Conservation (phyloP, 169 alveolate genomes). For the Haemoproteus tartakovskyi region DNA sequence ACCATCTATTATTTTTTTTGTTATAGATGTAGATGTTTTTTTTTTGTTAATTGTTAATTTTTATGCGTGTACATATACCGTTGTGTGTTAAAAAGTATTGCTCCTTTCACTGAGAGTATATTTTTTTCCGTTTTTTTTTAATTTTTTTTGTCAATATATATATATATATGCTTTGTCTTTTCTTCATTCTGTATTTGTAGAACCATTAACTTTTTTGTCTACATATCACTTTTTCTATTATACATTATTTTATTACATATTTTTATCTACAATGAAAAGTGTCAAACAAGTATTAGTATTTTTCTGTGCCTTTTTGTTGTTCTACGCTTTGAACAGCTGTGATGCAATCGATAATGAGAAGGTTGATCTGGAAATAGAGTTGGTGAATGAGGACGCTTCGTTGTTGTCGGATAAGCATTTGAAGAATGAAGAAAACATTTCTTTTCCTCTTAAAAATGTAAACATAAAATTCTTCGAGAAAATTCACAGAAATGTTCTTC, state of each 20-base stretch:
- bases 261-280: slow-evolving; percentile 8
- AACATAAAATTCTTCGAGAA: slow-evolving; percentile 43
- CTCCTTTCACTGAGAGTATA: too few species aligned
- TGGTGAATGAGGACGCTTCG: slow-evolving; percentile 37
- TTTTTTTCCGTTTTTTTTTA: too few species aligned
- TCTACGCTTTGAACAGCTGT: slow-evolving; percentile 1
- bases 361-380: slow-evolving; percentile 46
- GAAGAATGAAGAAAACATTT: slow-evolving; percentile 36
- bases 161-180: too few species aligned
- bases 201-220: too few species aligned
- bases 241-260: slow-evolving; percentile 4
- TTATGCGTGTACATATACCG: too few species aligned
- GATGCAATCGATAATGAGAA: slow-evolving; percentile 17
- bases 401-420: slow-evolving; percentile 40
- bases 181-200: too few species aligned
- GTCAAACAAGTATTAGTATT: slow-evolving; percentile 9
- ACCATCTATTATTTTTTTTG: too few species aligned
- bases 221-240: too few species aligned
- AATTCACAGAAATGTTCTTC: slow-evolving; percentile 45
- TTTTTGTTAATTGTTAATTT: too few species aligned
- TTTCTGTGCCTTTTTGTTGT: slow-evolving; percentile 36
- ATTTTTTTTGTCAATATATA: too few species aligned
- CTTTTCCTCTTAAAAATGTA: slow-evolving; percentile 33
- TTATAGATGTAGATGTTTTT: too few species aligned
- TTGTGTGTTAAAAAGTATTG: too few species aligned